phyloP scores from a whole-genome alignment of 2,329 filamentous ascomycete species.

The Colletotrichum chrysophilum region DNA sequence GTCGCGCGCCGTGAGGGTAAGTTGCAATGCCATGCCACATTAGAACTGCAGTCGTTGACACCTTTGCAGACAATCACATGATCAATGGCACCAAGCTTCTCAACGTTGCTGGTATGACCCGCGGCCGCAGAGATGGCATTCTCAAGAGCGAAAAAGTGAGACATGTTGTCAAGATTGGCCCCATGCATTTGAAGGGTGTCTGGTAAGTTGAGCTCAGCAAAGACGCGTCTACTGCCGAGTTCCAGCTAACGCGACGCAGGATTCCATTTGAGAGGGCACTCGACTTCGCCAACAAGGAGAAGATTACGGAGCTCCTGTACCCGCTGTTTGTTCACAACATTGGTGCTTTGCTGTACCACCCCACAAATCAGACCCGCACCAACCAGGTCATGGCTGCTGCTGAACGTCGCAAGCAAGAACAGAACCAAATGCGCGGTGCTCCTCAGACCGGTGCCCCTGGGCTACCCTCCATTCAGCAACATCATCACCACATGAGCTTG shows the following conservation, averaged over 20 bases:
- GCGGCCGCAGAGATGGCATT: conserved; percentile 93
- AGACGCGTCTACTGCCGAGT: not conserved
- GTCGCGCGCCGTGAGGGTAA: conserved; percentile 91
- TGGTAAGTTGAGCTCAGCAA: conserved; percentile 67
- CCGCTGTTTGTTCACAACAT: conserved; percentile 98
- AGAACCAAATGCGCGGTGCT: conserved; percentile 67
- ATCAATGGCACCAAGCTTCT: conserved; percentile 98
- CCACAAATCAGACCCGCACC: conserved; percentile 82
- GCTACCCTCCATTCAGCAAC: conserved; percentile 71
- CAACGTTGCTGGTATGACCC: conserved; percentile 97
- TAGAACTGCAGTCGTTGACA: not conserved
- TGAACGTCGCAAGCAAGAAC: conserved; percentile 77
- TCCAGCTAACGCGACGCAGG: conserved; percentile 56
- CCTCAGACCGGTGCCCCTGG: conserved; percentile 53
- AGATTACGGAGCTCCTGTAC: conserved; percentile 95
- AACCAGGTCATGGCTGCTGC: conserved; percentile 88
- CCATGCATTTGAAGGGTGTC: conserved; percentile 98
- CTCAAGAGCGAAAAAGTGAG: conserved; percentile 97
- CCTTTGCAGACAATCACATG: conserved; percentile 88
- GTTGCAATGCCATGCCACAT: conserved; percentile 25
- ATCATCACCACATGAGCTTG: conserved; percentile 66
- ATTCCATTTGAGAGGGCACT: conserved; percentile 98
- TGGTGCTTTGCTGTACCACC: conserved; percentile 90
- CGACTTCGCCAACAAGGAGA: conserved; percentile 99
- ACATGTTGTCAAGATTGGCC: conserved; percentile 97